Evolutionary conservation across 139 green algal genomes (phyloP).

Genomic region (Chlamydomonas applanata): DNA sequence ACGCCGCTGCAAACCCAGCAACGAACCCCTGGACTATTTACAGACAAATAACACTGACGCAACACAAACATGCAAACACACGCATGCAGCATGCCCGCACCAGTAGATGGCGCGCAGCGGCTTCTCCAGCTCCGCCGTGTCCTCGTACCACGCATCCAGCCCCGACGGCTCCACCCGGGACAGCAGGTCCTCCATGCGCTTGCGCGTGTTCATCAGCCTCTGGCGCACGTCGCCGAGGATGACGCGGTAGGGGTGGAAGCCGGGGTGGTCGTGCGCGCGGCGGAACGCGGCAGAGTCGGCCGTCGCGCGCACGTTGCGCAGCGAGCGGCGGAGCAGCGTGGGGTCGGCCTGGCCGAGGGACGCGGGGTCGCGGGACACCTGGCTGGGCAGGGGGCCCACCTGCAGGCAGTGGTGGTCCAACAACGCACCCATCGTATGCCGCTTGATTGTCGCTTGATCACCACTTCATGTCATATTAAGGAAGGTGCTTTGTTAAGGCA

Average conservation of each 20-base stretch:
- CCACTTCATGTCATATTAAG: too few relatives aligned
- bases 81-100: constrained; percentile 12
- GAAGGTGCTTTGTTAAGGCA: too few relatives aligned
- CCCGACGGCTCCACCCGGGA: constrained; percentile 40
- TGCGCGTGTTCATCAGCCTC: constrained; percentile 83
- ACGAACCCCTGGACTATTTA: too few relatives aligned
- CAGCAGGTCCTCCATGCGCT: constrained; percentile 82
- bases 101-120: constrained; percentile 84
- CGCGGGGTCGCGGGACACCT: background rate
- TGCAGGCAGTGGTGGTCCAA: background rate
- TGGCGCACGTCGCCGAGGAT: constrained; percentile 85
- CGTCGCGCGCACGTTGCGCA: constrained; percentile 15
- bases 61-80: background rate
- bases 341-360: constrained; percentile 18
- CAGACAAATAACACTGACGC: too few relatives aligned
- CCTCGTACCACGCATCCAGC: constrained; percentile 46
- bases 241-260: constrained; percentile 86
- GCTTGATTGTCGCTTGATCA: too few relatives aligned
- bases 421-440: too few relatives aligned
- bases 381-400: background rate
- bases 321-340: constrained; percentile 19
- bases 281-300: constrained; percentile 17
- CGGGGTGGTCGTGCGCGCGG: constrained; percentile 48
- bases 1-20: too few relatives aligned
- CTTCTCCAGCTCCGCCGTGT: constrained; percentile 70